phyloP scores from a whole-genome alignment of 2,329 filamentous ascomycete species.

The Cryphonectria naterciae region DNA sequence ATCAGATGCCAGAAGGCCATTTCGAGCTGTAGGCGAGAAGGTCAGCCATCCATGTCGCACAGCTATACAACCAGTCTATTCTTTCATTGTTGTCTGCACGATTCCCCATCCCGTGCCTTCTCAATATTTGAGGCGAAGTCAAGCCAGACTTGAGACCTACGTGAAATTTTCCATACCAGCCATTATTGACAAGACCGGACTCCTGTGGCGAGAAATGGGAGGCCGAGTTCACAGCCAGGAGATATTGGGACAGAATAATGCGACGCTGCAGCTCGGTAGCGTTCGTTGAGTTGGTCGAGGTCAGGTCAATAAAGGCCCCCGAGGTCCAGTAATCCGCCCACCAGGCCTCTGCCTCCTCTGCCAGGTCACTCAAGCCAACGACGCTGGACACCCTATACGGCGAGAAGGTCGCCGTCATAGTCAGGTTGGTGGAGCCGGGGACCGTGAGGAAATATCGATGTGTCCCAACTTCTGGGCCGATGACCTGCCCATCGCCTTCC shows the following conservation, averaged over 20 bases:
- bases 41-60: neutral
- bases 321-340: constrained; percentile 55
- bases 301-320: constrained; percentile 57
- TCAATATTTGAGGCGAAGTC: neutral
- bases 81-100: neutral
- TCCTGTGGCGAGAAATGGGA: constrained; percentile 52
- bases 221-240: constrained; percentile 56
- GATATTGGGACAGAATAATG: constrained; percentile 57
- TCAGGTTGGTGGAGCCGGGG: constrained; percentile 34
- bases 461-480: constrained; percentile 39
- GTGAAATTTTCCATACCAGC: constrained; percentile 62
- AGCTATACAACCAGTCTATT: neutral
- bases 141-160: constrained; percentile 32
- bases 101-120: neutral
- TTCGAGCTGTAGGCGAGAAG: constrained; percentile 43
- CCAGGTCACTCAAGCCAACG: constrained; percentile 35
- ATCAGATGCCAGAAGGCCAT: constrained; percentile 59
- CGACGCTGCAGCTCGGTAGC: constrained; percentile 56
- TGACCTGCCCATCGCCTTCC: constrained; percentile 41
- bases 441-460: constrained; percentile 49
- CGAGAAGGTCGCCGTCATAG: constrained; percentile 41
- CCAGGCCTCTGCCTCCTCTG: constrained; percentile 43
- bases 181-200: constrained; percentile 55
- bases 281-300: constrained; percentile 42
- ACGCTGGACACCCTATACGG: constrained; percentile 32